A percentile compares a stretch with the other conserved stretches of the same genome.
Conservation (phyloP, 2,329 filamentous ascomycete species). For the Ophiostoma himal-ulmi region DNA sequence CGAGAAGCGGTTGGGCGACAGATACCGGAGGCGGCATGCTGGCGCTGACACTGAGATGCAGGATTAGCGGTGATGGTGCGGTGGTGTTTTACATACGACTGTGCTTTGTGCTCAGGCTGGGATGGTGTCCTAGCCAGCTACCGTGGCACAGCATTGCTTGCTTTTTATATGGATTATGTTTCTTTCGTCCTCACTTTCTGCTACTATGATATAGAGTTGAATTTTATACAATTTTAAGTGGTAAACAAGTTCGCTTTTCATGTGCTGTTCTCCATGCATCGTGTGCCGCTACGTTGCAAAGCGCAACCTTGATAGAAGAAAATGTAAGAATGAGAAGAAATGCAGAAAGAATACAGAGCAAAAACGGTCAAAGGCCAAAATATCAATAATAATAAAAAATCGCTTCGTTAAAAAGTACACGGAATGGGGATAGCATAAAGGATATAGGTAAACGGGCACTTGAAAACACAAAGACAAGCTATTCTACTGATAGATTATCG, state of each 20-base stretch:
- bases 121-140: background rate
- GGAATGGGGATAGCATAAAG: background rate
- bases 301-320: background rate
- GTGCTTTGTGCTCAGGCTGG: background rate
- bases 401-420: constrained; percentile 10
- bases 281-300: constrained; percentile 4
- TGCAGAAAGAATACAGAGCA: background rate
- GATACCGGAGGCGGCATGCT: constrained; percentile 28
- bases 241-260: background rate
- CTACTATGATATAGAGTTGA: background rate
- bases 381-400: background rate
- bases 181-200: background rate
- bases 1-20: constrained; percentile 32
- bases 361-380: background rate
- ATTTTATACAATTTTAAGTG: background rate
- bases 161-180: background rate
- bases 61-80: background rate
- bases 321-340: background rate
- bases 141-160: background rate
- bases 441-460: background rate
- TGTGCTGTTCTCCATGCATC: background rate
- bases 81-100: too few relatives aligned
- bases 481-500: background rate
- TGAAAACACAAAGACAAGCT: background rate
- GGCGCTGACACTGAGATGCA: constrained; percentile 27